Conservation (phyloP, 352 stramenopile genomes). For the Globisporangium alternatum region DNA sequence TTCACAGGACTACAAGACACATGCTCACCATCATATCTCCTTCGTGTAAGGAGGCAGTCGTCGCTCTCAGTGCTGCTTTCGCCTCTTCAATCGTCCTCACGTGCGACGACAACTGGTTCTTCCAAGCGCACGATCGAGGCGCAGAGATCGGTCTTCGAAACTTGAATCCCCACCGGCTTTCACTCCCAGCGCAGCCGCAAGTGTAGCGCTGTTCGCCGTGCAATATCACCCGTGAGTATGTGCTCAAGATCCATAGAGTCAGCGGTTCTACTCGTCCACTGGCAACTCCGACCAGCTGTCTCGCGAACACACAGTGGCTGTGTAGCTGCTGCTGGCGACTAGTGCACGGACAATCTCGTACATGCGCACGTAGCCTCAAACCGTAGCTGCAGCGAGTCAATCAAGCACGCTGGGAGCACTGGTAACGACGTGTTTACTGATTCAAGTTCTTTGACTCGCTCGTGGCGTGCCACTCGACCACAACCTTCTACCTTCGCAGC, state of each 20-base stretch:
- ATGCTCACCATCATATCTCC: too few species aligned
- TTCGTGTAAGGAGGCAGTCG: not conserved
- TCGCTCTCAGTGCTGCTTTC: slow-evolving; percentile 2
- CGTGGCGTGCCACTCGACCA: too few species aligned
- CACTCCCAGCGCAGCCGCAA: too few species aligned
- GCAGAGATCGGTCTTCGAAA: not conserved
- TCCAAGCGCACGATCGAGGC: not conserved
- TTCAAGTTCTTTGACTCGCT: too few species aligned
- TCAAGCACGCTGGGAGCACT: not conserved
- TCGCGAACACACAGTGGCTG: not conserved
- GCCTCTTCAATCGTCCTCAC: not conserved
- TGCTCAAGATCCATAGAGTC: too few species aligned
- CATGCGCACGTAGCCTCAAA: slow-evolving; percentile 3
- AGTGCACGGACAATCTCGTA: slow-evolving; percentile 4
- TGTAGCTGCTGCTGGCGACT: not conserved
- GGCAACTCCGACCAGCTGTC: slow-evolving; percentile 3
- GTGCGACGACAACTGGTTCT: too few species aligned
- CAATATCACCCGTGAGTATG: too few species aligned
- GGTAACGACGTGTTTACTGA: not conserved
- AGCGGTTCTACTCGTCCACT: not conserved
- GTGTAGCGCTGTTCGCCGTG: too few species aligned
- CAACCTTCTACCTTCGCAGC: too few species aligned
- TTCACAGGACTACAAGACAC: too few species aligned
- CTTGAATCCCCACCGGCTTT: too few species aligned
- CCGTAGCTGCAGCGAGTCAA: not conserved